Base-by-base conservation (phyloP, 306 rosid species). In the Gastrolobium villosum region DNA sequence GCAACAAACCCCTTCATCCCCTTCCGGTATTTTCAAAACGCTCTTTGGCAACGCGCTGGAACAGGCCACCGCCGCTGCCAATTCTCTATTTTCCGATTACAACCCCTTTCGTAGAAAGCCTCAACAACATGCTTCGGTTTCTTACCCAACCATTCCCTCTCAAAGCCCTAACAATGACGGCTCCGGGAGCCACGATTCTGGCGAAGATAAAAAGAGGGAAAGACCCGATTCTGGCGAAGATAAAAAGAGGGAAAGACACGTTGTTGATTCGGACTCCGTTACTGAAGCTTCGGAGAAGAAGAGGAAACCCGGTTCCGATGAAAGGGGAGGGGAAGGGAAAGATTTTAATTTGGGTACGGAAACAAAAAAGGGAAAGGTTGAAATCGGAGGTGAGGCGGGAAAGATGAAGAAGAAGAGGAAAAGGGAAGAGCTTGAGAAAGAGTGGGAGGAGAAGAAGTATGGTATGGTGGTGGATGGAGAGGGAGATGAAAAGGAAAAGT, bases 371-470 rank as follows among this genome's bases (percentile, higher is more conserved):
- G 14, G 35, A 34, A 20, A 20, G 26, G 26, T 20, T 20, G 26
- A 0, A 20, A 20, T 20, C 26, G 26, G 1, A 20, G 26, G 26
- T 20, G 65, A 81, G n/a, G 55, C 57, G 70, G 7, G 57, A 80
- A 55, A 81, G 69, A 68, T 5, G 83, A 74, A 53, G 84, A 92
- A 80, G 85, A 91, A 91, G 88, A 91, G 99, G 76, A 95, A 95
- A 53, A 89, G 96, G 75, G 96, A 93, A 3, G 99, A 93, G 36
- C 80, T 95, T 54, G 99, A 95, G 90, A 88, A 75, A 46, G 93
- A 88, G 65, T 95, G 93, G 66, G 99, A 95, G 76, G 89, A 79
- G 44, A 92, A 67, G 82, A 95, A 85, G 89, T 89, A 83, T 62
- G 98, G 97, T 4, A 57, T 5, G 4, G 82, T 52, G 13, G 88